These are phyloP conservation scores for Arctostaphylos glauca DNA, from an alignment of 148 eudicot genomes.

Conservation along the genomic window DNA sequence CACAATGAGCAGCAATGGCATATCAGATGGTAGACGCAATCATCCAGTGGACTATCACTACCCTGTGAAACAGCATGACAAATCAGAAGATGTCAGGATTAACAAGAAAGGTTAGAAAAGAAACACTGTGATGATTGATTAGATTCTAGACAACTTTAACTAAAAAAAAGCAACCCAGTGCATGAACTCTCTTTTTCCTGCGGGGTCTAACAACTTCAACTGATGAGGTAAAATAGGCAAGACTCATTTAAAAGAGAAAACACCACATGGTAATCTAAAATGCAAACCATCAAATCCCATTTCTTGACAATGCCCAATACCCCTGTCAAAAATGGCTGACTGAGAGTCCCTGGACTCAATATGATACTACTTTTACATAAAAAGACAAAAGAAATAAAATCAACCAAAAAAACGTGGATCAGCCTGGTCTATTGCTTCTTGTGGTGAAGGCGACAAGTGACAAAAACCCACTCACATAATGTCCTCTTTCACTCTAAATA, in stretches of 20 bases:
- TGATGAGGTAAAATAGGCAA: background rate
- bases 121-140: background rate
- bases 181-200: no score
- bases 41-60: constrained; percentile 67
- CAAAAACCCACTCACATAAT: background rate
- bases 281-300: background rate
- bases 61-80: constrained; percentile 43
- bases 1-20: constrained; percentile 85
- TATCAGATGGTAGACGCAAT: constrained; percentile 73
- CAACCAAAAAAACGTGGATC: background rate
- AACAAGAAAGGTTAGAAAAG: no score
- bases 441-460: background rate
- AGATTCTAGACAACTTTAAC: background rate
- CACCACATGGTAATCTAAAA: background rate
- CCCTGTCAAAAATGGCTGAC: background rate
- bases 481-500: background rate
- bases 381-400: background rate
- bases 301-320: background rate
- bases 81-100: constrained; percentile 12
- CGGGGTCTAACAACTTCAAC: background rate
- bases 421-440: background rate
- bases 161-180: no score
- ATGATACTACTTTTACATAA: background rate
- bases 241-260: background rate
- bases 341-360: background rate